A percentile compares a stretch with the other conserved stretches of the same genome.
phyloP scores from a whole-genome alignment of 352 stramenopile species.

The Globisporangium iwayamae region DNA sequence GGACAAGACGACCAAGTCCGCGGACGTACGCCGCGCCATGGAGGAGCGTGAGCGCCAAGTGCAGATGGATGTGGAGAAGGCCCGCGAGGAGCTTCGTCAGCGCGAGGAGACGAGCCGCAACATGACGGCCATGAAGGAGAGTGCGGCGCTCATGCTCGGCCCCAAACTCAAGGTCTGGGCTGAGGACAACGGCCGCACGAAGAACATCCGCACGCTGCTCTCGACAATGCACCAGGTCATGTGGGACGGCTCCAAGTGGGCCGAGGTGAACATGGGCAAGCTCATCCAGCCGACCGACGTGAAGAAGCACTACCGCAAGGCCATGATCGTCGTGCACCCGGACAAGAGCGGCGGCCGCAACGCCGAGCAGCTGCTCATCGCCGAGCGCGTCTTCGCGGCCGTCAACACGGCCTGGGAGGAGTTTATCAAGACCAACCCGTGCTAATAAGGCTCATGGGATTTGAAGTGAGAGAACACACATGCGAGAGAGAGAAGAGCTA shows the following conservation, averaged over 20 bases:
- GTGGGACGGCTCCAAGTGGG: constrained; percentile 88
- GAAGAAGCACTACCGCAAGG: constrained; percentile 90
- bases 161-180: constrained; percentile 80
- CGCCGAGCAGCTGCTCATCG: constrained; percentile 86
- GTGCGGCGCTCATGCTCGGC: constrained; percentile 42
- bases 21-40: constrained; percentile 76
- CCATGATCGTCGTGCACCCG: constrained; percentile 91
- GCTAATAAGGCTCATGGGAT: constrained; percentile 20
- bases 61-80: constrained; percentile 66
- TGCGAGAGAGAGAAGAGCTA: constrained; percentile 1
- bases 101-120: constrained; percentile 55
- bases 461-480: too few relatives aligned
- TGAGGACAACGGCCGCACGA: constrained; percentile 83
- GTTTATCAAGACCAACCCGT: constrained; percentile 75
- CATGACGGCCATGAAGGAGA: constrained; percentile 72
- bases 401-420: constrained; percentile 90
- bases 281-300: constrained; percentile 87
- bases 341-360: constrained; percentile 87
- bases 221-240: constrained; percentile 91
- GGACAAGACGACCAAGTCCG: constrained; percentile 81
- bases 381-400: constrained; percentile 87
- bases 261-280: constrained; percentile 88
- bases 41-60: constrained; percentile 75
- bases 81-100: constrained; percentile 65
- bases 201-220: constrained; percentile 90